Base-by-base conservation (phyloP, 768 basidiomycete genomes). In the Boletus rufocinnamomeus region DNA sequence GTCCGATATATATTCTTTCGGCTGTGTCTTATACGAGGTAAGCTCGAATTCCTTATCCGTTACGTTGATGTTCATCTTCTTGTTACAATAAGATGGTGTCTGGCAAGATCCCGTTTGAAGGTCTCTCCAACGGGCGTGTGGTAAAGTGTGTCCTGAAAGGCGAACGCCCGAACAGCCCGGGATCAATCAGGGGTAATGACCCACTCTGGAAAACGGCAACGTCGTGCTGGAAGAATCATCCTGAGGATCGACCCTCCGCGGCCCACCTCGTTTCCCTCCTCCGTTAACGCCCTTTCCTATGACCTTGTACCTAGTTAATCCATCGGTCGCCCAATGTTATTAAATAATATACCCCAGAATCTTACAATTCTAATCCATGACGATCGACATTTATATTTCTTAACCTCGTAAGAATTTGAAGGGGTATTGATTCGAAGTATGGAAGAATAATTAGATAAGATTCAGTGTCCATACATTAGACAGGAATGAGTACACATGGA, bases 11-110 rank as follows among this genome's bases (percentile, higher is more conserved):
- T 71, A 65, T 45, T 59, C 71, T 23, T 65, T 74, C 27, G 72
- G 71, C 10, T 68, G 66, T 47, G 64, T 70, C 35, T 43, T 72
- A n/a, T 72, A 74, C 38, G 68, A 74, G 68, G 72, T 72, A 46
- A 52, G 59, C 19, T 48, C 10, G 21, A 8, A 28, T 37, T 47
- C 2, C 10, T 45, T 41, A 8, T 3, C 17, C 11, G n/a, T 28
- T 21, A 14, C 23, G 17, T 17, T 32, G 41, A 25, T 28, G 35
- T 30, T 60, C 25, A 61, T 30, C 34, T 35, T 30, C 25, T 41
- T 35, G 45, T 49, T 23, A 11, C 28, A 47, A 19, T 21, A 44
- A 71, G 69, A 67, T 70, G 54, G 0, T 65, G 34, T 55, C 67
- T 28, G 58, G 67, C 19, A 44, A 13, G 23, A 23, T 56, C 2